Evolutionary conservation across 768 basidiomycete species (phyloP).

Genomic region (Lentinus tigrinus): DNA sequence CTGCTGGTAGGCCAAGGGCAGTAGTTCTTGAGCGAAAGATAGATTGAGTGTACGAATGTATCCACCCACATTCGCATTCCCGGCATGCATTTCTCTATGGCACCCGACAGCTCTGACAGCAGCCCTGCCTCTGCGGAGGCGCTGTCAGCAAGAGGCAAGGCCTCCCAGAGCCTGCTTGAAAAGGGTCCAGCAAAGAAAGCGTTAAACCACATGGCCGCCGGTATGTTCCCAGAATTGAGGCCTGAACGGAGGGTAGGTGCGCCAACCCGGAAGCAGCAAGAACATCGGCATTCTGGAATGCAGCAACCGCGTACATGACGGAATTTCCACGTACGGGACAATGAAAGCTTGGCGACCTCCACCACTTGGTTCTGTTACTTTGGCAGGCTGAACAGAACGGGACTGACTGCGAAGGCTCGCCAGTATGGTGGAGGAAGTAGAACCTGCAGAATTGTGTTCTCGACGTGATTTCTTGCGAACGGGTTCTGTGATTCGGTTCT

Average conservation of each 20-base stretch:
- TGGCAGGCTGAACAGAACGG: neutral
- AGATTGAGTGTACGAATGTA: neutral
- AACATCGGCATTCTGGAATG: neutral
- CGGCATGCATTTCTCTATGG: neutral
- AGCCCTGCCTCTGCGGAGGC: neutral
- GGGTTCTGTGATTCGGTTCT: no score
- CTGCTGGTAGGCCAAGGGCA: neutral
- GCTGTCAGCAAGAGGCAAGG: neutral
- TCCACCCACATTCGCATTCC: neutral
- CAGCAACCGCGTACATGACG: neutral
- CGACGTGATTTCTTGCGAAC: no score
- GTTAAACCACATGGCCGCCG: no score
- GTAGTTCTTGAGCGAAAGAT: neutral
- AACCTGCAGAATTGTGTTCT: no score
- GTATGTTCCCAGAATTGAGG: neutral
- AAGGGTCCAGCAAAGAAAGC: neutral
- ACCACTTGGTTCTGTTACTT: no score
- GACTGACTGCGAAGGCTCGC: neutral
- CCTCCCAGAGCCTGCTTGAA: neutral
- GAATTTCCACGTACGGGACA: no score
- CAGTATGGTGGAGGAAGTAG: neutral
- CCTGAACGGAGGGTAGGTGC: neutral
- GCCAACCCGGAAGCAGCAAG: neutral
- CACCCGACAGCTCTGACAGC: neutral
- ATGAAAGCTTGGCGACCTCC: no score